phyloP scores from a whole-genome alignment of 73 alveolate genomes.

The Symbiodinium pilosum region DNA sequence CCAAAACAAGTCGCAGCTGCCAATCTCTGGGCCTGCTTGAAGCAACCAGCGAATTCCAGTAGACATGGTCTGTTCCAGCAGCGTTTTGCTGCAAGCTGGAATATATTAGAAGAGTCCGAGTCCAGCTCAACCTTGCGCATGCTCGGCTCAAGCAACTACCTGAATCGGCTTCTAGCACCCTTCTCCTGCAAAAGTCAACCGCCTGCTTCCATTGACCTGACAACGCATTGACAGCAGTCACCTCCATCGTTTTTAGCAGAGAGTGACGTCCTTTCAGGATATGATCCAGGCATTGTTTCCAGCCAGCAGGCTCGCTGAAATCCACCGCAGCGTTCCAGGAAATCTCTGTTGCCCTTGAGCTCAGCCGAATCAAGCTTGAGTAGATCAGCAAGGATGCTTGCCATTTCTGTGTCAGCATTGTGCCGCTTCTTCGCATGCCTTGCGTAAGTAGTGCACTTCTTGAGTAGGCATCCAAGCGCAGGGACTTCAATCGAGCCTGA shows the following conservation, averaged over 20 bases:
- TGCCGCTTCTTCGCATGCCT: neutral
- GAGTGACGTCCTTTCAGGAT: neutral
- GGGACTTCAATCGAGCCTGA: neutral
- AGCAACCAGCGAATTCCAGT: neutral
- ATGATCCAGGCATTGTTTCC: neutral
- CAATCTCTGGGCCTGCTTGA: neutral
- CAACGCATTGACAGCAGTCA: neutral
- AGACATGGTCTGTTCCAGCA: neutral
- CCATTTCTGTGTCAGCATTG: neutral
- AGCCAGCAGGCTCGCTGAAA: neutral
- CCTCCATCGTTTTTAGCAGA: neutral
- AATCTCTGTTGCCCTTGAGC: neutral
- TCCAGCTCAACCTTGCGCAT: neutral
- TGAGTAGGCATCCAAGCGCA: neutral
- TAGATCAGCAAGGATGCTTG: neutral
- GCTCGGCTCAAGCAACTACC: neutral
- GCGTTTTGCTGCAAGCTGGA: neutral
- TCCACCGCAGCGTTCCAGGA: neutral
- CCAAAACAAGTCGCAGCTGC: slow-evolving; percentile 3
- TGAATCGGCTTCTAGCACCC: neutral
- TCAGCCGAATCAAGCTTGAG: neutral
- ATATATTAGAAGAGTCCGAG: neutral
- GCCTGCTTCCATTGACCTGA: neutral
- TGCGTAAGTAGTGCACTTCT: neutral
- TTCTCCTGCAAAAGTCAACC: neutral